Evolutionary conservation across 2,329 filamentous ascomycete genomes (phyloP), one percentile per base, ranked within the genome.

Genomic region (Polytolypa hystricis): DNA sequence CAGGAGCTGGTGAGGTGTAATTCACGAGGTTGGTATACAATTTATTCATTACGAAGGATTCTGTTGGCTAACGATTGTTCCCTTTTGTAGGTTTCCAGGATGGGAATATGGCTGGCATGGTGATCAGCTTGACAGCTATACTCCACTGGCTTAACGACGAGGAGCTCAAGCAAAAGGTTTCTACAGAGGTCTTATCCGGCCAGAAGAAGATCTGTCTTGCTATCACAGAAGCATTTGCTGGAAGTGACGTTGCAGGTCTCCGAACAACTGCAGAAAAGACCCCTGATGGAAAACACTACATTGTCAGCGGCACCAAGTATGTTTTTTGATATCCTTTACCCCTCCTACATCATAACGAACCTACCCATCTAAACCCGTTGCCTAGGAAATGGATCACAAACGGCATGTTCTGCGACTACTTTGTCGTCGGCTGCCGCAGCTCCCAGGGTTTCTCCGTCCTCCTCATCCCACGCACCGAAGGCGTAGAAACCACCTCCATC

Each of bases 171-270:
- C 70, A 78, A 47, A 69, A 69, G 36, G 69, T 93, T 31, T 73
- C 77, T 21, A 68, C 77, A 23, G 82, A 91, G 50, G 79, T 84
- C 30, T 71, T 93, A 46, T 74, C 71, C 30, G 84, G 84, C 42
- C 75, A 78, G 69, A 91, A 91, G 74, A 87, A 87, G 69, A 84
- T 91, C 55, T 89, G 81, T 53, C 67, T 93, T 3, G 84, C 84
- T 36, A 85, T 93, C 52, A 91, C 84, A 1, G 85, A 93, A 61
- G 84, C 85, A 0, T 91, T 93, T 60, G 73, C 70, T 40, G 73
- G 73, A 1, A 78, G 73, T 1, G 77, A 82, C 49, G 74, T 82
- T 2, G 74, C 74, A 1, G 71, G 70, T 44, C 67, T 82, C 30
- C 62, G 65, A 33, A 79, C 77, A 2, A 78, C 71, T 0, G 78